Conservation (phyloP, 352 stramenopile genomes). For the Blastocystis hominis region DNA sequence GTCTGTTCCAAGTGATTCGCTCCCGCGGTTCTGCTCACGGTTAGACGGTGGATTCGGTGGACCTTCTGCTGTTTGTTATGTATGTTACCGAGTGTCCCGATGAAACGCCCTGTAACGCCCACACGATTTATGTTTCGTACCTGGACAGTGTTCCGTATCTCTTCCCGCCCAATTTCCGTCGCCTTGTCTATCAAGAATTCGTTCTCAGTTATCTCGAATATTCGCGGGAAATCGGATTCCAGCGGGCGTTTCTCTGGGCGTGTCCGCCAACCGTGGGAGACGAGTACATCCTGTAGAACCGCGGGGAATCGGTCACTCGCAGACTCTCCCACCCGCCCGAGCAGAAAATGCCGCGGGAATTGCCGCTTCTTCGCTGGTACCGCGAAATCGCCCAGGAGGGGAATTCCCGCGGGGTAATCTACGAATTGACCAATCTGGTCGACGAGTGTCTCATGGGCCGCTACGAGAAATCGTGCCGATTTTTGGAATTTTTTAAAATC, state of each 20-base stretch:
- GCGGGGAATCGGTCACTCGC: not conserved
- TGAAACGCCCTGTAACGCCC: conserved; percentile 83
- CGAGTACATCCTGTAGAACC: conserved; percentile 94
- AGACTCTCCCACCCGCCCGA: conserved; percentile 83
- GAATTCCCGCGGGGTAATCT: conserved; percentile 77
- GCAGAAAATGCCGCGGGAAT: conserved; percentile 95
- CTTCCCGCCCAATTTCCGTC: conserved; percentile 84
- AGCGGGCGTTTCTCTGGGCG: conserved; percentile 95
- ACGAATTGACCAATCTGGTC: conserved; percentile 87
- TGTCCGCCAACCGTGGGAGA: conserved; percentile 96
- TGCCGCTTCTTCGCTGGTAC: conserved; percentile 90
- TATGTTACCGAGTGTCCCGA: conserved; percentile 99
- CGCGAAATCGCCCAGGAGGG: conserved; percentile 76
- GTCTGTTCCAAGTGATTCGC: conserved; percentile 22
- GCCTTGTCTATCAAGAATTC: conserved; percentile 96
- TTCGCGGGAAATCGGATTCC: conserved; percentile 86
- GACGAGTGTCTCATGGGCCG: conserved; percentile 80
- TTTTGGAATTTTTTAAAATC: conserved; percentile 65
- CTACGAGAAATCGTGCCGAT: conserved; percentile 70
- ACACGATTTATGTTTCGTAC: conserved; percentile 94
- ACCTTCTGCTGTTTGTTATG: conserved; percentile 96
- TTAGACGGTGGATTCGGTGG: conserved; percentile 93
- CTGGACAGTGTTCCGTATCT: conserved; percentile 97
- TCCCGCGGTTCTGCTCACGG: not conserved
- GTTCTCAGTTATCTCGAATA: conserved; percentile 94